Conservation (phyloP, 2,329 filamentous ascomycete genomes). For the Arthrobotrys sinensis region DNA sequence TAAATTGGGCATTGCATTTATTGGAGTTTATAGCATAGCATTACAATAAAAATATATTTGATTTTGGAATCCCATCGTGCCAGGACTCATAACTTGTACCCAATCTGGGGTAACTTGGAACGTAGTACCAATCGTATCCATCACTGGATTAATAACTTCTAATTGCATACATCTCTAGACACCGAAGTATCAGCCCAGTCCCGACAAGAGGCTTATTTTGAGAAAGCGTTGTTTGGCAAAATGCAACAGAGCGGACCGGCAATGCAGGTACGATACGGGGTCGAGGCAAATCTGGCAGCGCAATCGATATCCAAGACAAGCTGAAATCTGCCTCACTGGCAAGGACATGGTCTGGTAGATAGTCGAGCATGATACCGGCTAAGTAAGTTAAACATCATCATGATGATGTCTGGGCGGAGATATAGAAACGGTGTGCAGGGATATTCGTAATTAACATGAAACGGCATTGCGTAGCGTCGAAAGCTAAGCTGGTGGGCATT, state of each 20-base stretch:
- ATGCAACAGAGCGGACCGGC: background rate
- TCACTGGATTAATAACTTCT: too few relatives aligned
- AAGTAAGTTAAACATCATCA: background rate
- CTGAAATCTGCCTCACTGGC: constrained; percentile 8
- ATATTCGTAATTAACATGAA: constrained; percentile 46
- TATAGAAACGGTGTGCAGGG: constrained; percentile 23
- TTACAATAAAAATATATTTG: too few relatives aligned
- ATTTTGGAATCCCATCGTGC: too few relatives aligned
- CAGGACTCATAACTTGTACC: too few relatives aligned
- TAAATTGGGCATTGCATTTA: too few relatives aligned
- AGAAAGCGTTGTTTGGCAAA: background rate
- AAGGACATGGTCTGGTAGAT: background rate
- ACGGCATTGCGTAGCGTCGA: constrained; percentile 50
- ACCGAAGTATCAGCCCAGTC: too few relatives aligned
- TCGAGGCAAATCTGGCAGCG: background rate
- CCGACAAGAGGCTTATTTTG: too few relatives aligned
- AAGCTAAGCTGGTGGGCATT: background rate
- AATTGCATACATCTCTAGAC: background rate
- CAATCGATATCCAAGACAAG: background rate
- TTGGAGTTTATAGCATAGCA: too few relatives aligned
- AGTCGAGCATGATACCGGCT: background rate
- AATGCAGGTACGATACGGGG: background rate
- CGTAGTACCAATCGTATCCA: too few relatives aligned
- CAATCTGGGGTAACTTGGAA: too few relatives aligned
- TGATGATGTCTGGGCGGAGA: background rate